phyloP scores from a whole-genome alignment of 805 yeast genomes.

The Candida verbasci region DNA sequence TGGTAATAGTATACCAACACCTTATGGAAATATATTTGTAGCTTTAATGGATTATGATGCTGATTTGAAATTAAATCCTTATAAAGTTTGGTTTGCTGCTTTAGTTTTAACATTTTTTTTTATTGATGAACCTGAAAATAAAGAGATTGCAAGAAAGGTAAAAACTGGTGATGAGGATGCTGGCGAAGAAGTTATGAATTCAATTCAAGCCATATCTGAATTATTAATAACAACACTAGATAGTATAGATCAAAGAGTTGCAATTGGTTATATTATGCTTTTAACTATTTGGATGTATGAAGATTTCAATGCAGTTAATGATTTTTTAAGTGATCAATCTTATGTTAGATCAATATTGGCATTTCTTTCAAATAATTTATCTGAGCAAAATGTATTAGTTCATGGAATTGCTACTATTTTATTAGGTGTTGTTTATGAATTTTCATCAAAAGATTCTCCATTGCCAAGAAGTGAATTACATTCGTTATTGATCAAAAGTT shows the following conservation, averaged over 20 bases:
- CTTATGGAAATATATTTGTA: constrained; percentile 59
- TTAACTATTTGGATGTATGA: constrained; percentile 75
- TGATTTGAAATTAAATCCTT: constrained; percentile 68
- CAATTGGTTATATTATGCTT: constrained; percentile 74
- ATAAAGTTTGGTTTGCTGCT: constrained; percentile 79
- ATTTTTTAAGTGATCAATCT: constrained; percentile 65
- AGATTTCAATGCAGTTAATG: constrained; percentile 68
- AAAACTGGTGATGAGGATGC: constrained; percentile 52
- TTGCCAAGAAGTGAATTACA: constrained; percentile 56
- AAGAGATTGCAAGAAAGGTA: constrained; percentile 45
- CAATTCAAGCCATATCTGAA: constrained; percentile 76
- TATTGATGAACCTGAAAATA: constrained; percentile 45
- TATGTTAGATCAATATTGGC: constrained; percentile 66
- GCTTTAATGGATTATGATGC: constrained; percentile 73
- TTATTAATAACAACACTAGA: constrained; percentile 62
- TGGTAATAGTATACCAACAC: constrained; percentile 13
- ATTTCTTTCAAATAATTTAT: constrained; percentile 46
- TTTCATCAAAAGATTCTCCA: constrained; percentile 60
- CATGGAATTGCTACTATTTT: constrained; percentile 72
- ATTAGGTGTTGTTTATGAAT: constrained; percentile 78
- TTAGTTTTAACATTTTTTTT: constrained; percentile 60
- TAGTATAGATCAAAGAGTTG: constrained; percentile 63
- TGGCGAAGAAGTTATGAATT: constrained; percentile 65
- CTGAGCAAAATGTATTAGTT: constrained; percentile 48
- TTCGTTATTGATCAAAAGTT: constrained; percentile 57